Conservation (phyloP, 805 yeast genomes). For the Debaryomyces hansenii region DNA sequence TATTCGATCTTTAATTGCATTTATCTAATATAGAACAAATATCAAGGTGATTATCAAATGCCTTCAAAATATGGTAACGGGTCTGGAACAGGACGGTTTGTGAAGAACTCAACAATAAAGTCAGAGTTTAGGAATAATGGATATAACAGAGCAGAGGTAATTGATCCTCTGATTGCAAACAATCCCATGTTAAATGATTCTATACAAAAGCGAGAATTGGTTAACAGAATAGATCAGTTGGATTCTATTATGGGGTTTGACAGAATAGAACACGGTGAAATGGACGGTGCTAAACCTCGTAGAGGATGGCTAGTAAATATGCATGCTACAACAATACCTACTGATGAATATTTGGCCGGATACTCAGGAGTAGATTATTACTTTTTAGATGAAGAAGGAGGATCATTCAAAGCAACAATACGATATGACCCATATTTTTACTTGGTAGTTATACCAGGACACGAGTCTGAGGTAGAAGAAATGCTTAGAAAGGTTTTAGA, state of each 20-base stretch:
- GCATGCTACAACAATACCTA: constrained; percentile 79
- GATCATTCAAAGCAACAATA: constrained; percentile 83
- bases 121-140: constrained; percentile 18
- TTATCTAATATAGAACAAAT: too few relatives aligned
- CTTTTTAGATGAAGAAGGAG: constrained; percentile 95
- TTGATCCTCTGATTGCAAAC: constrained; percentile 13
- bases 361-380: constrained; percentile 90
- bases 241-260: constrained; percentile 90
- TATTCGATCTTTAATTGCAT: too few relatives aligned
- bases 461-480: constrained; percentile 82
- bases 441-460: constrained; percentile 59
- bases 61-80: constrained; percentile 30
- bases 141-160: constrained; percentile 6
- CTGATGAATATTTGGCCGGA: constrained; percentile 61
- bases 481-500: constrained; percentile 70
- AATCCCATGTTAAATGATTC: constrained; percentile 41
- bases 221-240: constrained; percentile 60
- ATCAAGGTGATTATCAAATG: neutral
- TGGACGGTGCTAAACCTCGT: constrained; percentile 44
- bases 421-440: constrained; percentile 87
- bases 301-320: constrained; percentile 93
- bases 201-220: constrained; percentile 50
- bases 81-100: constrained; percentile 53
- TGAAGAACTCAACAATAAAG: constrained; percentile 35
- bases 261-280: constrained; percentile 69